Evolutionary conservation across 805 yeast genomes (phyloP), one percentile per base, ranked within the genome.

Genomic region (Pichia californica): DNA sequence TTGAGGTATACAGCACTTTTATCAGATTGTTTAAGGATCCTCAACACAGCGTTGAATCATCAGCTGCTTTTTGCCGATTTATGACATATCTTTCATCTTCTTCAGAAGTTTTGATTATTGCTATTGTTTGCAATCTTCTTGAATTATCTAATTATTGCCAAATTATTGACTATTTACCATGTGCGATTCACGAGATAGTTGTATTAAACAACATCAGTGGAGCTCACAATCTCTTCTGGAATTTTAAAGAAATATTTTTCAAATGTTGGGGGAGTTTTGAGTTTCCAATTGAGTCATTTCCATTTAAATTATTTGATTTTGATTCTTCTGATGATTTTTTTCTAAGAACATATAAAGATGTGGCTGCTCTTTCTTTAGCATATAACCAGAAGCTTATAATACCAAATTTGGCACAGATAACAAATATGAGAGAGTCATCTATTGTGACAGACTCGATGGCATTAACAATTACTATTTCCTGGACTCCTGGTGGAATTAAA

Each of bases 231-330:
- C 44, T 73, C 4, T 70, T 70, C 47, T 54, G 55, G 38, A 42
- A 50, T 11, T 52, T 63, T 23, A 63, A 57, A 37, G 50, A 63
- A 29, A 66, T 66, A 13, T 53, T 75, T 3, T 55, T 76, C 37
- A 69, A 63, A 43, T 60, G 60, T 18, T 76, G 80, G 79, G 59
- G 62, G 55, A 55, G 57, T n/a, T 62, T 59, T 41, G 57, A 60
- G 4, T 36, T 51, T 11, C 50, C 54, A 3, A 46, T 73, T 13
- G 42, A 46, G 0, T 50, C 51, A 1, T 74, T 76, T 47, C 81
- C 81, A 0, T 66, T 36, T 42, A 46, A 44, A 1, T 43, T 71
- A 1, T 67, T 77, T 51, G 74, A 63, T 0, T 74, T 63, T 48
- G 16, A 43, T 2, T 52, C 53, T 9, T 43, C 45, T 3, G 33